Base-by-base conservation (phyloP, 768 basidiomycete genomes). In the Phanerochaete sordida region DNA sequence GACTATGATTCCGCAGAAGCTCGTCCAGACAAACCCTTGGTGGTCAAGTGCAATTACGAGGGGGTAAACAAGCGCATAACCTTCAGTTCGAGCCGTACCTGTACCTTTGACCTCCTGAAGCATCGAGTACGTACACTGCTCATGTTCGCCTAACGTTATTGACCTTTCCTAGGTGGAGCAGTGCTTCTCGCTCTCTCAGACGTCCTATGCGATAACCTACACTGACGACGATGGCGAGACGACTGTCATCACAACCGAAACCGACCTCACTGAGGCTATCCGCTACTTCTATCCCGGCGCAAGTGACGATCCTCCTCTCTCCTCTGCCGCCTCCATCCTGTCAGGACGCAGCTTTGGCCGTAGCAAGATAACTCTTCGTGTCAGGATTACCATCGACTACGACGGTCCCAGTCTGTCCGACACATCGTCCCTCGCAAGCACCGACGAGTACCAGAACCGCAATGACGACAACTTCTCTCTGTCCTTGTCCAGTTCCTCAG, bases 321-420 rank as follows among this genome's bases (percentile, higher is more conserved):
- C 88, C 11, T 91, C 90, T 24, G 84, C 85, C 3, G 83, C 87
- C 0, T 94, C 92, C 47, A 85, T 88, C 55, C 73, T 88, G 30
- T 90, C 89, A 13, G 79, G 79, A 28, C 74, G 81, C 19, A 88
- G 87, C 66, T 86, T 85, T 27, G 77, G 83, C 11, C 77, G 81
- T 33, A 79, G 83, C 46, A 93, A 86, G 70, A 89, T 97, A 58
- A 90, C 88, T 0, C 74, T 97, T 16, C 80, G 83, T 9, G 84
- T 97, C 35, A 79, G 87, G 47, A 86, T 98, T 44, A 78, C 79
- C 9, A 85, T 95, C 62, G 94, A 95, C 62, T 95, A 93, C 66
- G 95, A 97, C 70, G 93, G 93, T 0, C 93, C 90, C 15, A 91
- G 89, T 73, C 78, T 97, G 59, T 94, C 92, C 9, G 95, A 97